phyloP scores from a whole-genome alignment of 345 rosid species.

The Aquilaria sinensis region DNA sequence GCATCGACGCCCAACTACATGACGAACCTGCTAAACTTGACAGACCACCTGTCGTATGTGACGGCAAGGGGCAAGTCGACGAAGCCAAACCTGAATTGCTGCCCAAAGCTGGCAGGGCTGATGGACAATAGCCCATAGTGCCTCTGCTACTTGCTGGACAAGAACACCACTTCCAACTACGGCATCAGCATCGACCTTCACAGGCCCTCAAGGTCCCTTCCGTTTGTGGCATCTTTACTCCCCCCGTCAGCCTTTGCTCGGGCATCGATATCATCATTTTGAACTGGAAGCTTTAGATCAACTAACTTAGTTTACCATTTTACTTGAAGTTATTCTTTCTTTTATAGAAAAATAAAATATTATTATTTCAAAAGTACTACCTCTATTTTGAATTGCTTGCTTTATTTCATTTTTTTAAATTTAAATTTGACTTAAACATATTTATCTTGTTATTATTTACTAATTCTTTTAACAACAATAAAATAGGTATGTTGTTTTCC shows the following conservation, averaged over 20 bases:
- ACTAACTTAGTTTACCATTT: too few relatives aligned
- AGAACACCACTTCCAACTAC: constrained; percentile 19
- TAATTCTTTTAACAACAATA: too few relatives aligned
- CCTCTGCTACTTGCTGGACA: constrained; percentile 45
- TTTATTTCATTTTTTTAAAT: too few relatives aligned
- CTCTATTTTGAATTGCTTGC: too few relatives aligned
- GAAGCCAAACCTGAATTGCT: constrained; percentile 56
- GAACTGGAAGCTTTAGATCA: too few relatives aligned
- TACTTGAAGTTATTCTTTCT: too few relatives aligned
- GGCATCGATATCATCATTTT: constrained; percentile 18
- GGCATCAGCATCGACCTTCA: constrained; percentile 38
- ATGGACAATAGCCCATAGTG: constrained; percentile 48
- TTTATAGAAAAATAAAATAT: too few relatives aligned
- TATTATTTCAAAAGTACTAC: too few relatives aligned
- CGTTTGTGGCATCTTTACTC: constrained; percentile 38
- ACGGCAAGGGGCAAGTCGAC: constrained; percentile 40
- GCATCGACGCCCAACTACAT: constrained; percentile 38
- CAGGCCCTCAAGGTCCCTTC: constrained; percentile 64
- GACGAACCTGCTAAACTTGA: constrained; percentile 33
- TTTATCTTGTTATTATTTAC: too few relatives aligned
- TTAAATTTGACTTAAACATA: too few relatives aligned
- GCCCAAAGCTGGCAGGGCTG: constrained; percentile 82
- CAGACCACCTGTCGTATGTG: constrained; percentile 66
- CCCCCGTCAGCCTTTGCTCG: constrained; percentile 39
- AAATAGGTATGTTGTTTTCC: too few relatives aligned